phyloP scores from a whole-genome alignment of 108 stramenopile species.

The Hondaea fermentalgiana region DNA sequence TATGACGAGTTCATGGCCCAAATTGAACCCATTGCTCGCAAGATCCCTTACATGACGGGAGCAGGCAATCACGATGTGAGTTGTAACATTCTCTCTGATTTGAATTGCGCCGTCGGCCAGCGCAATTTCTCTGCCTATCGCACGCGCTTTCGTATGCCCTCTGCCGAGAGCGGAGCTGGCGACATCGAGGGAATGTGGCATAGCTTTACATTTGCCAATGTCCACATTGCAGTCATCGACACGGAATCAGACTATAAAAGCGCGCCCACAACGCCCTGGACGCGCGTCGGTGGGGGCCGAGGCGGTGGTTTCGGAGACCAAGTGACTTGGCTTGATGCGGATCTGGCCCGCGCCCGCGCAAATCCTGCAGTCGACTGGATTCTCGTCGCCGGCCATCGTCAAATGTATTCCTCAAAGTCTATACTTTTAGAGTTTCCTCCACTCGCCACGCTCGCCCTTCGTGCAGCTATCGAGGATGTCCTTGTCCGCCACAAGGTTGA shows the following conservation, averaged over 20 bases:
- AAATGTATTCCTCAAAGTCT: slow-evolving; percentile 10
- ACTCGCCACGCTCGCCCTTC: not conserved
- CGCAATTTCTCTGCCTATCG: slow-evolving; percentile 45
- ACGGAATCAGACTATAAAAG: slow-evolving; percentile 42
- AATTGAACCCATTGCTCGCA: slow-evolving; percentile 17
- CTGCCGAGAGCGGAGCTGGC: slow-evolving; percentile 28
- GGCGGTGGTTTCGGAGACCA: slow-evolving; percentile 48
- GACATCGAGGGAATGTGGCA: slow-evolving; percentile 39
- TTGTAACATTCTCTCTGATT: slow-evolving; percentile 24
- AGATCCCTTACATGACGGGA: slow-evolving; percentile 40
- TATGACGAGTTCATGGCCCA: slow-evolving; percentile 12
- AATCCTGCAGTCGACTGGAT: slow-evolving; percentile 29
- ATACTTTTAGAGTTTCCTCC: not conserved
- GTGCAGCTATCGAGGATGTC: slow-evolving; percentile 22
- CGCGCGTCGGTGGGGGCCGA: not conserved
- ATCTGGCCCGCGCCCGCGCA: slow-evolving; percentile 21
- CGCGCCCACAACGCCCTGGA: slow-evolving; percentile 17
- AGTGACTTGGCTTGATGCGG: slow-evolving; percentile 34
- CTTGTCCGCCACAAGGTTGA: slow-evolving; percentile 29
- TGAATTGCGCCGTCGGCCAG: slow-evolving; percentile 13
- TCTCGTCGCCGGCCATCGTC: slow-evolving; percentile 41
- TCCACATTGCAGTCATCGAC: slow-evolving; percentile 41
- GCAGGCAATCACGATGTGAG: slow-evolving; percentile 47
- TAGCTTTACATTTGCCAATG: slow-evolving; percentile 39
- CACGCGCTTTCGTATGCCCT: slow-evolving; percentile 46